These are phyloP conservation scores for Podospora sp. DNA, from an alignment of 495 filamentous ascomycete genomes.

Conservation along the genomic window DNA sequence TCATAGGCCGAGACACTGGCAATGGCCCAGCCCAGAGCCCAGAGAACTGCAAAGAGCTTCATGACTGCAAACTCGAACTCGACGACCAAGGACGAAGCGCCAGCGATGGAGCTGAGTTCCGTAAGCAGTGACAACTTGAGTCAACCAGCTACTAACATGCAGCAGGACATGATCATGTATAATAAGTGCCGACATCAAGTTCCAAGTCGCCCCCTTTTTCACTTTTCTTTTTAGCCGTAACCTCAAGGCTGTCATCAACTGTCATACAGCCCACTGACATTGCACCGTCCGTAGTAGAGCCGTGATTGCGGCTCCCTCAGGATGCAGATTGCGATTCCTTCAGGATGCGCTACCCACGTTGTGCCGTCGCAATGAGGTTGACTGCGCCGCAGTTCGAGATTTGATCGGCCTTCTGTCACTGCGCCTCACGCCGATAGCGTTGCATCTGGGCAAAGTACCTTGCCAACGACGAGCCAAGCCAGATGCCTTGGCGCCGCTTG, in stretches of 20 bases:
- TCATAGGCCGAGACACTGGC: conserved; percentile 10
- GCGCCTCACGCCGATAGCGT: not conserved
- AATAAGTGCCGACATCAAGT: not conserved
- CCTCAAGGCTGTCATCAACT: not conserved
- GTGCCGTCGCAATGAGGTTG: not conserved
- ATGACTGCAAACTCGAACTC: not conserved
- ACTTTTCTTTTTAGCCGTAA: too few species aligned
- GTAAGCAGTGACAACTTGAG: too few species aligned
- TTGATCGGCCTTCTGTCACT: not conserved
- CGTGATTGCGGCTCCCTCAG: conserved; percentile 6
- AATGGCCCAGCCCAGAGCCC: conserved; percentile 5
- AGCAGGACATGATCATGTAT: not conserved
- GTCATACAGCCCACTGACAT: not conserved
- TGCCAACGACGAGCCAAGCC: not conserved
- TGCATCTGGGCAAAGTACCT: not conserved
- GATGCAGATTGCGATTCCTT: conserved; percentile 6
- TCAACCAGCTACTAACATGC: not conserved
- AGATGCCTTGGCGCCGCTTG: too few species aligned
- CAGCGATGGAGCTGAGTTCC: too few species aligned
- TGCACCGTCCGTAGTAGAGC: not conserved
- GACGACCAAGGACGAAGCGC: not conserved
- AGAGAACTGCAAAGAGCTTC: conserved; percentile 6
- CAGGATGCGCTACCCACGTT: not conserved
- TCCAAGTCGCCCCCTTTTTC: not conserved
- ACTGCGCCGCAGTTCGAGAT: not conserved